These are phyloP conservation scores for Zygosaccharomyces rouxii DNA, from an alignment of 805 yeast species.

Conservation along the genomic window DNA sequence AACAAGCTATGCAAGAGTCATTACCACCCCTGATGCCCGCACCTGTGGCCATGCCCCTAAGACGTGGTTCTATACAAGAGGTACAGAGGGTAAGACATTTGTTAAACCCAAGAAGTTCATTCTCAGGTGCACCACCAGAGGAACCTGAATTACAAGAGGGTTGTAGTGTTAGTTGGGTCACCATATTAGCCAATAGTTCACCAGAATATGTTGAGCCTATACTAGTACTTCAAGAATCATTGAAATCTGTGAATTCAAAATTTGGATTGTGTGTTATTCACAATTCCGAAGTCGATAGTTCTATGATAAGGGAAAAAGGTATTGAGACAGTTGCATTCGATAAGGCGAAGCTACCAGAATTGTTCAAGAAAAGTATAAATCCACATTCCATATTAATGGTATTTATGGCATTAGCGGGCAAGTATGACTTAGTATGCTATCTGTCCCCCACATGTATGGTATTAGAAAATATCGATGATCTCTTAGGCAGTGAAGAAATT, in stretches of 20 bases:
- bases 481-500: slow-evolving; percentile 24
- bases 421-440: slow-evolving; percentile 31
- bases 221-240: slow-evolving; percentile 25
- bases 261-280: slow-evolving; percentile 26
- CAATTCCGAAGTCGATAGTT: slow-evolving; percentile 16
- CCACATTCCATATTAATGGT: slow-evolving; percentile 16
- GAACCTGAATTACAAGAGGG: slow-evolving; percentile 15
- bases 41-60: slow-evolving; percentile 8
- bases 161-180: slow-evolving; percentile 29
- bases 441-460: slow-evolving; percentile 31
- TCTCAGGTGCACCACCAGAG: slow-evolving; percentile 28
- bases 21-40: slow-evolving; percentile 4
- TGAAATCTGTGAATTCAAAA: slow-evolving; percentile 21
- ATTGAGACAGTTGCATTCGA: slow-evolving; percentile 14
- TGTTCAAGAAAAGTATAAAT: slow-evolving; percentile 1
- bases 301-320: slow-evolving; percentile 14
- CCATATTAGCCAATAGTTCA: slow-evolving; percentile 23
- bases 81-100: slow-evolving; percentile 33
- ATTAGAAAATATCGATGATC: slow-evolving; percentile 30
- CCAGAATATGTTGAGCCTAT: slow-evolving; percentile 23
- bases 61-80: slow-evolving; percentile 33
- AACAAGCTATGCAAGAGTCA: background rate
- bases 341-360: slow-evolving; percentile 4
- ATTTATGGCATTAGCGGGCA: slow-evolving; percentile 21
- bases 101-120: slow-evolving; percentile 36